Base-by-base conservation (phyloP, 2,329 filamentous ascomycete genomes). In the Aspergillus tanneri region DNA sequence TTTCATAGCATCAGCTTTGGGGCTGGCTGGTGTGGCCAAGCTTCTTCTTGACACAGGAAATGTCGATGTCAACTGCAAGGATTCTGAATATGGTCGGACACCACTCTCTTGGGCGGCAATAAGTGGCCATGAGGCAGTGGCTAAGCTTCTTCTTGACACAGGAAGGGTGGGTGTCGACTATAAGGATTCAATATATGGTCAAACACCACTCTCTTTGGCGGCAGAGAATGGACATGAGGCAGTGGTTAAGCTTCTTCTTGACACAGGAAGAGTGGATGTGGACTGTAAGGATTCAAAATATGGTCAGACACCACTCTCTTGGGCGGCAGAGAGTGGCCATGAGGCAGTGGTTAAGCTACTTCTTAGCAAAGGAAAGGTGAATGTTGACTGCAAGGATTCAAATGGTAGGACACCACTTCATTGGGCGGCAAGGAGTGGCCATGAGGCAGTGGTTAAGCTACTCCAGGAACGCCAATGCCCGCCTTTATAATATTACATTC, bases 61-160 rank as follows among this genome's bases (percentile, higher is more conserved):
- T 9, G 27, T 32, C 9, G 40, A 34, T n/a, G 18, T 19, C 5
- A 24, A 43, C 18, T 30, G 10, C 18, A 43, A 23, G 9, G 19
- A 43, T 23, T 3, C 6, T 11, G 24, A 18, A 11, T 3, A 19
- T 21, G 14, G 7, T 11, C 16, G n/a, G 12, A 42, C 39, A 30
- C 39, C 39, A n/a, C 18, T 42, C 14, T 3, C 6, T 19, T 32
- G 8, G 10, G 27, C 39, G 5, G 25, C 39, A 18, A 14, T 0
- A 5, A 8, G n/a, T 0, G 27, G 27, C 6, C 8, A 30, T 4
- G 16, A 41, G 16, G 38, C 3, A 21, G 12, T 41, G 16, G 30
- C 48, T 9, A 51, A 42, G 19, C 3, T 44, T 18, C 46, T 54
- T 10, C 37, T 49, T 6, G 35, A 45, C 3, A 52, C 45, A n/a